phyloP scores from a whole-genome alignment of 768 basidiomycete genomes.

The Serpula lacrymans region DNA sequence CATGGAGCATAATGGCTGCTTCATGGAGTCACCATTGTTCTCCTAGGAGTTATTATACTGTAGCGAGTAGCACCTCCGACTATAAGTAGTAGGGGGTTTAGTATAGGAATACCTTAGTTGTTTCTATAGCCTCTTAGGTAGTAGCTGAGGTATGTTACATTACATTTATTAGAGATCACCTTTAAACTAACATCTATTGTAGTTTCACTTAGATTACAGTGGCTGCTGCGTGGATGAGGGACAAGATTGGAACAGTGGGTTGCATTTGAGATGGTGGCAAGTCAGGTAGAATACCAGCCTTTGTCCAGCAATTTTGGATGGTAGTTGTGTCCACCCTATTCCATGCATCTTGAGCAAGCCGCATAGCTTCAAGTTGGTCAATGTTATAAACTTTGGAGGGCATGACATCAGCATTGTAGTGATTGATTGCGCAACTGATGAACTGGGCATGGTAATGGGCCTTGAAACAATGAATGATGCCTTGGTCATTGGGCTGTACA shows the following conservation, averaged over 20 bases:
- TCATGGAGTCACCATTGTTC: too few species aligned
- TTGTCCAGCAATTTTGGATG: conserved; percentile 36
- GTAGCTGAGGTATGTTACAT: too few species aligned
- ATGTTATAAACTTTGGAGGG: conserved; percentile 36
- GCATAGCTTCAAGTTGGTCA: conserved; percentile 37
- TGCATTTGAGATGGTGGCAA: conserved; percentile 8
- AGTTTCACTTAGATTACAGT: too few species aligned
- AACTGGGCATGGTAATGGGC: conserved; percentile 30
- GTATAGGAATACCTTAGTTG: too few species aligned
- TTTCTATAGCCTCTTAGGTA: too few species aligned
- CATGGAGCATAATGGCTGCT: too few species aligned
- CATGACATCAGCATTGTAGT: conserved; percentile 24
- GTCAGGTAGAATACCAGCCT: conserved; percentile 31
- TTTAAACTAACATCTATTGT: too few species aligned
- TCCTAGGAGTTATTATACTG: too few species aligned
- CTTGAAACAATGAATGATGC: conserved; percentile 35
- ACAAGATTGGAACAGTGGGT: conserved; percentile 17
- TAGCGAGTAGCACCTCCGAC: too few species aligned
- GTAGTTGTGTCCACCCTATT: conserved; percentile 26
- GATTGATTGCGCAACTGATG: conserved; percentile 26
- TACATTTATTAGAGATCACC: too few species aligned
- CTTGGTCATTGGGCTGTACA: conserved; percentile 34
- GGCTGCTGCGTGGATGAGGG: too few species aligned
- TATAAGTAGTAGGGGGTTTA: too few species aligned
- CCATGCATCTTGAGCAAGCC: conserved; percentile 32